phyloP scores from a whole-genome alignment of 805 yeast genomes.

The Saccharomycopsis fibuligera region DNA sequence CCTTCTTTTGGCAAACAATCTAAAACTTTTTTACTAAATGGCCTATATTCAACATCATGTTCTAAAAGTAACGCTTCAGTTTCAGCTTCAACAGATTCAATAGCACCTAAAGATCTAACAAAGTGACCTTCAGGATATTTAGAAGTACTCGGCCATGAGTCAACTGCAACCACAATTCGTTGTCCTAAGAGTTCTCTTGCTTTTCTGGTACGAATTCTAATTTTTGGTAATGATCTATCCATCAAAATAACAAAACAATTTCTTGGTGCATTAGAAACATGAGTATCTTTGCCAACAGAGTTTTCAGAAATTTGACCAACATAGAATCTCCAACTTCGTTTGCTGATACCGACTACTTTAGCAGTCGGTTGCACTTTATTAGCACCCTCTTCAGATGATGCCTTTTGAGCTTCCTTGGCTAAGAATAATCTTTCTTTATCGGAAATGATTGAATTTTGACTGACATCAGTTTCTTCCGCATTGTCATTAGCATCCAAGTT shows the following conservation, averaged over 20 bases:
- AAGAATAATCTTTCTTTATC: slow-evolving; percentile 68
- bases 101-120: slow-evolving; percentile 80
- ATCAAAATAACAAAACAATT: slow-evolving; percentile 79
- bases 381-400: slow-evolving; percentile 41
- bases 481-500: slow-evolving; percentile 52
- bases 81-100: slow-evolving; percentile 91
- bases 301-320: slow-evolving; percentile 88
- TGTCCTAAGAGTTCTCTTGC: slow-evolving; percentile 78
- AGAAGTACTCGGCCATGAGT: slow-evolving; percentile 82
- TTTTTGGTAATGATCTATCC: slow-evolving; percentile 84
- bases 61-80: slow-evolving; percentile 90
- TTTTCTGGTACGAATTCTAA: slow-evolving; percentile 82
- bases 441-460: slow-evolving; percentile 40
- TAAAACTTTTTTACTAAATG: slow-evolving; percentile 85
- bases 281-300: slow-evolving; percentile 50
- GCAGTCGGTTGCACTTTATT: slow-evolving; percentile 83
- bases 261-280: slow-evolving; percentile 55
- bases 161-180: slow-evolving; percentile 88
- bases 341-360: slow-evolving; percentile 75
- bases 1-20: slow-evolving; percentile 94
- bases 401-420: slow-evolving; percentile 68
- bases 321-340: slow-evolving; percentile 92
- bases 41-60: slow-evolving; percentile 95
- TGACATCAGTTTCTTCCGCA: slow-evolving; percentile 46
- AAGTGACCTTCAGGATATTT: slow-evolving; percentile 93